Evolutionary conservation across 352 stramenopile genomes (phyloP).

Genomic region (Achlya hypogyna): DNA sequence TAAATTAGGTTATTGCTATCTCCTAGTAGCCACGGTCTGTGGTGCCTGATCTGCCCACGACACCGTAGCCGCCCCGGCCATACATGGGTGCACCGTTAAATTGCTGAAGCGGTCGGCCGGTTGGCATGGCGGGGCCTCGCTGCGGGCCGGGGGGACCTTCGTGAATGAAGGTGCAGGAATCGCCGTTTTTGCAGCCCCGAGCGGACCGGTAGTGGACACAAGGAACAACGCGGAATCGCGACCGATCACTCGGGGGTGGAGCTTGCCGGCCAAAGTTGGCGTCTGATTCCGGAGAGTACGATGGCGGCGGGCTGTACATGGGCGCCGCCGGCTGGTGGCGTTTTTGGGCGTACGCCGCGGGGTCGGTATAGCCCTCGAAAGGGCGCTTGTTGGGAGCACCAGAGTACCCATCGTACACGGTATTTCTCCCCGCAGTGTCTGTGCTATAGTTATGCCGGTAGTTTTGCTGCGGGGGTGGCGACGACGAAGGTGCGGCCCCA

Average conservation of each 20-base stretch:
- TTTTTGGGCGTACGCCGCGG: not conserved
- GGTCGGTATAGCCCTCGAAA: not conserved
- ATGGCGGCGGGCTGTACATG: slow-evolving; percentile 38
- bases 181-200: slow-evolving; percentile 62
- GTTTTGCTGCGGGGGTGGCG: slow-evolving; percentile 28
- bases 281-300: slow-evolving; percentile 9
- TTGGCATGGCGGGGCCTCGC: no score
- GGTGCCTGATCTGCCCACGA: not conserved
- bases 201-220: slow-evolving; percentile 69
- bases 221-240: slow-evolving; percentile 35
- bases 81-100: not conserved
- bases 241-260: slow-evolving; percentile 31
- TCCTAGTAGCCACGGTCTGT: not conserved
- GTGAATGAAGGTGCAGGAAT: slow-evolving; percentile 58
- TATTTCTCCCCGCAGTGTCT: not conserved
- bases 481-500: no score
- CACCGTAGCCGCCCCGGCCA: not conserved
- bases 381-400: not conserved
- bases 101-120: no score
- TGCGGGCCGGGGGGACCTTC: slow-evolving; percentile 17
- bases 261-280: slow-evolving; percentile 30
- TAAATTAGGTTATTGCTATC: not conserved
- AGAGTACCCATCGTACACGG: not conserved
- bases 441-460: slow-evolving; percentile 25
- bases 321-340: not conserved